These are phyloP conservation scores for Cydonia oblonga DNA, from an alignment of 331 rosid genomes.

Conservation along the genomic window DNA sequence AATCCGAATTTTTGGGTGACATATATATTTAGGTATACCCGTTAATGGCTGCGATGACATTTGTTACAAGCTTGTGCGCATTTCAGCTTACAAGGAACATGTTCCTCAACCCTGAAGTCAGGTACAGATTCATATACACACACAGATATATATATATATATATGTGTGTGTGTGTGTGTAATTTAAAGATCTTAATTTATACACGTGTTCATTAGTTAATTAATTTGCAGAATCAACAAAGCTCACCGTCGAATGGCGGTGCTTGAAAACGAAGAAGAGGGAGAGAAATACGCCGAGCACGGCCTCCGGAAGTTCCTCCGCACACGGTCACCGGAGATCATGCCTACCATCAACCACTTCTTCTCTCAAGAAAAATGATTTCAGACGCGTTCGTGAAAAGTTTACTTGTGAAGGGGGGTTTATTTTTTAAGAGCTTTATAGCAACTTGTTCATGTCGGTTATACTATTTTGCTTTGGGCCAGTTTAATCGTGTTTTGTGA, in stretches of 20 bases:
- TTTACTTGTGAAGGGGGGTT: neutral
- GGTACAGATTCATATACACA: constrained; percentile 24
- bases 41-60: constrained; percentile 65
- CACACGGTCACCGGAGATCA: constrained; percentile 63
- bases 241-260: constrained; percentile 40
- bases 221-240: constrained; percentile 43
- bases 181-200: neutral
- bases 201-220: neutral
- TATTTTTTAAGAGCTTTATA: neutral
- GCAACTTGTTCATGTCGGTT: neutral
- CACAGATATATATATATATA: too few species aligned
- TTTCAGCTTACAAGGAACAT: constrained; percentile 56
- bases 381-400: neutral
- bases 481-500: neutral
- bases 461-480: neutral
- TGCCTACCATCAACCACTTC: constrained; percentile 58
- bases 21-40: constrained; percentile 51
- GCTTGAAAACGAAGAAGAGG: constrained; percentile 63
- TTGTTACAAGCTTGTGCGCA: constrained; percentile 52
- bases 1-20: neutral
- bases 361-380: constrained; percentile 29
- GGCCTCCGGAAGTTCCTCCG: constrained; percentile 66
- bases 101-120: constrained; percentile 60
- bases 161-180: neutral
- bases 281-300: constrained; percentile 64